Evolutionary conservation across 345 rosid genomes (phyloP).

Genomic region (Linum tenue): DNA sequence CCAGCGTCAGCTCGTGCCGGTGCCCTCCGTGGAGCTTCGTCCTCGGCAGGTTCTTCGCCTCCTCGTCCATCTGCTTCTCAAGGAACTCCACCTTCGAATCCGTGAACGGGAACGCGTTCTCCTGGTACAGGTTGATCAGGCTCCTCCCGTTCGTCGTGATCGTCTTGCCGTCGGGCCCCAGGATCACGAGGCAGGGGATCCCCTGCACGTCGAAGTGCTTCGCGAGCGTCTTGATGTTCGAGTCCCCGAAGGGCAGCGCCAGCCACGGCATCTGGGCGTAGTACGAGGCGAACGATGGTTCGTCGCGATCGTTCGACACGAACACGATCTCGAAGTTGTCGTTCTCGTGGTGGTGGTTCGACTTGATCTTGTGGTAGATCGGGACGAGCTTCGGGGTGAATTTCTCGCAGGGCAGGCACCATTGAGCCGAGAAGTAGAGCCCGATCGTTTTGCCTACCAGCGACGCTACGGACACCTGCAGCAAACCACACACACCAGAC

Average conservation of each 20-base stretch:
- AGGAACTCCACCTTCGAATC: slow-evolving; percentile 28
- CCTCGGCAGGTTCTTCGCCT: slow-evolving; percentile 33
- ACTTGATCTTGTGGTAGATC: slow-evolving; percentile 39
- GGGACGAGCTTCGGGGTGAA: slow-evolving; percentile 43
- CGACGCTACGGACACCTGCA: slow-evolving; percentile 40
- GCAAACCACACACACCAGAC: background rate
- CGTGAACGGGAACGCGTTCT: slow-evolving; percentile 49
- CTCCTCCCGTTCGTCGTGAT: slow-evolving; percentile 42
- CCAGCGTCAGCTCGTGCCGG: slow-evolving; percentile 44
- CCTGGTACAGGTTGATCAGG: slow-evolving; percentile 40
- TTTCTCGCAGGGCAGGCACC: slow-evolving; percentile 46
- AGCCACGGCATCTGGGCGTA: slow-evolving; percentile 46
- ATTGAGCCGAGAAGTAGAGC: slow-evolving; percentile 45
- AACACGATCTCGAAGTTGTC: slow-evolving; percentile 46
- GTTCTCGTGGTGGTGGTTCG: slow-evolving; percentile 9
- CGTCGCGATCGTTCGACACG: slow-evolving; percentile 37
- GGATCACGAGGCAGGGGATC: slow-evolving; percentile 42
- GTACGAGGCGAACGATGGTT: slow-evolving; percentile 28
- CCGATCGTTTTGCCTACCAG: slow-evolving; percentile 46
- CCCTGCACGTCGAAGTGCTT: slow-evolving; percentile 41
- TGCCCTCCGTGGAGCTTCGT: slow-evolving; percentile 38
- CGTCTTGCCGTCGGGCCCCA: slow-evolving; percentile 59
- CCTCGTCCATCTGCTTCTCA: slow-evolving; percentile 45
- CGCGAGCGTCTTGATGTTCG: slow-evolving; percentile 22
- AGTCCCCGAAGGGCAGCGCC: slow-evolving; percentile 43